Evolutionary conservation across 768 basidiomycete species (phyloP).

Genomic region (Boletus coccyginus): DNA sequence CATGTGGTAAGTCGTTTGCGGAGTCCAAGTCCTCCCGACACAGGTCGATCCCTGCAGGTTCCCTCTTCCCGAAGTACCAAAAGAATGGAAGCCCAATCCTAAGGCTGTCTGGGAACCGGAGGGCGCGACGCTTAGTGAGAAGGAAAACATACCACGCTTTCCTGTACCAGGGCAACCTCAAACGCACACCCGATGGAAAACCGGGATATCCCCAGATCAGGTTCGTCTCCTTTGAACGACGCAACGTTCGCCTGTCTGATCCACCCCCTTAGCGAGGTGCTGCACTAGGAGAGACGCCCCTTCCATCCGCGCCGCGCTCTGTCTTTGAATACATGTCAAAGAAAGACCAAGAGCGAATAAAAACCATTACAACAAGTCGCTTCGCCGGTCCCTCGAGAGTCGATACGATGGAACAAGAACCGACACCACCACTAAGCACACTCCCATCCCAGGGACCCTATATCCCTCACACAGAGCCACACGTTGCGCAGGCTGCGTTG

Average conservation of each 20-base stretch:
- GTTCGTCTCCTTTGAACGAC: constrained; percentile 39
- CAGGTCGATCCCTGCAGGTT: constrained; percentile 53
- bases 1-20: constrained; percentile 48
- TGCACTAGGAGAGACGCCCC: constrained; percentile 77
- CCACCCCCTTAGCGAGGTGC: constrained; percentile 63
- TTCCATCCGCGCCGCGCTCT: constrained; percentile 69
- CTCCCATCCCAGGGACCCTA: constrained; percentile 31
- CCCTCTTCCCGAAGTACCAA: constrained; percentile 75
- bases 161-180: constrained; percentile 23
- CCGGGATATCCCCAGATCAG: constrained; percentile 67
- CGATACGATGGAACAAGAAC: constrained; percentile 24
- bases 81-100: constrained; percentile 85
- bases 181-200: constrained; percentile 52
- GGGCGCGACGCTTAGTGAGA: constrained; percentile 37
- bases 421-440: constrained; percentile 14
- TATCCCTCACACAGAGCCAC: constrained; percentile 66
- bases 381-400: constrained; percentile 23
- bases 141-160: constrained; percentile 41
- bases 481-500: constrained; percentile 83
- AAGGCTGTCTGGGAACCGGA: constrained; percentile 64
- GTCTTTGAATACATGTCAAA: constrained; percentile 94
- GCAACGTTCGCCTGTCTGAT: constrained; percentile 3
- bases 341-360: constrained; percentile 85
- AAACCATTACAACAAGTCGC: constrained; percentile 46
- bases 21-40: constrained; percentile 15